These are phyloP conservation scores for Halenospora varia DNA, from an alignment of 495 filamentous ascomycete species.

Conservation along the genomic window DNA sequence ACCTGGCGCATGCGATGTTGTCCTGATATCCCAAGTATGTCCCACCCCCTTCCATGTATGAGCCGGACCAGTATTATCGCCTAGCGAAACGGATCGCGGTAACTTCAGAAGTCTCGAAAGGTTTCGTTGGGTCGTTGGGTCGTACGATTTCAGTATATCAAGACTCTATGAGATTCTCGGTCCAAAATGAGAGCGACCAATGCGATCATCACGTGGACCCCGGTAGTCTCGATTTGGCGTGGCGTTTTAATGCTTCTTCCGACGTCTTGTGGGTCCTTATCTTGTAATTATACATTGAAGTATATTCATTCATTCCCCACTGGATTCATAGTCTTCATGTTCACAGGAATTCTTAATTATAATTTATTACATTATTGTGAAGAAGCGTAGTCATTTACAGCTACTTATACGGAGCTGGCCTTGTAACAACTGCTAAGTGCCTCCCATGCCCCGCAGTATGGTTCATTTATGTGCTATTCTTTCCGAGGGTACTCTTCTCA, in stretches of 20 bases:
- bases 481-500: slow-evolving; percentile 65
- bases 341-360: too few species aligned
- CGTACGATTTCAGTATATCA: slow-evolving; percentile 20
- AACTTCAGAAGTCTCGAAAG: slow-evolving; percentile 12
- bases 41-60: slow-evolving; percentile 4
- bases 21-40: slow-evolving; percentile 9
- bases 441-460: too few species aligned
- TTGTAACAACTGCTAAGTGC: too few species aligned
- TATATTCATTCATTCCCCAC: background rate
- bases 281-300: background rate
- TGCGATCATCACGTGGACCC: background rate
- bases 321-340: too few species aligned
- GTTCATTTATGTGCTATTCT: slow-evolving; percentile 23
- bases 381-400: too few species aligned
- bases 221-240: background rate
- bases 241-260: background rate
- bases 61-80: slow-evolving; percentile 1
- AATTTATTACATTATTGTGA: too few species aligned
- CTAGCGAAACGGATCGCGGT: slow-evolving; percentile 2
- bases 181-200: slow-evolving; percentile 5
- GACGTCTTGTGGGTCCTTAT: background rate
- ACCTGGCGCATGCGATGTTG: slow-evolving; percentile 18
- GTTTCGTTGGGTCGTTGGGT: slow-evolving; percentile 14
- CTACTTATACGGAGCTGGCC: too few species aligned
- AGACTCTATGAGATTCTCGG: slow-evolving; percentile 9